A percentile compares a stretch with the other conserved stretches of the same genome.
Conservation (phyloP, 352 stramenopile species). For the Pythium pyrilobum region DNA sequence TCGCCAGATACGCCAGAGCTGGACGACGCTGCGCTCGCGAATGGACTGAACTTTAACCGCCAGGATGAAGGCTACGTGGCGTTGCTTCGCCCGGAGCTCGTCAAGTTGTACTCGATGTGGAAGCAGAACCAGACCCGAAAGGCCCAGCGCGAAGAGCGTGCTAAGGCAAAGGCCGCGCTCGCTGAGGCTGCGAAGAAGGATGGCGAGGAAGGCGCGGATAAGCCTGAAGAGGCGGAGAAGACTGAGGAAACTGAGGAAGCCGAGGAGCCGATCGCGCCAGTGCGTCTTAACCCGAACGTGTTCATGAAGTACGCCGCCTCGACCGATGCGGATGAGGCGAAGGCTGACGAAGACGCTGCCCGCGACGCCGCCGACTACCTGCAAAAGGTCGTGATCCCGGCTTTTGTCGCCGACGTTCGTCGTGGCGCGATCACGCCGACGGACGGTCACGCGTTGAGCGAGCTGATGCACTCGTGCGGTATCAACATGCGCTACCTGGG, state of each 20-base stretch:
- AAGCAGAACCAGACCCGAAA: conserved; percentile 84
- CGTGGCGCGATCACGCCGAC: conserved; percentile 72
- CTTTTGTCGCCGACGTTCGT: conserved; percentile 81
- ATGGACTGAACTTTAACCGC: conserved; percentile 58
- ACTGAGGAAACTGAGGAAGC: conserved; percentile 43
- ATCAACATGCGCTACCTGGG: conserved; percentile 98
- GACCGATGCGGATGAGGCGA: conserved; percentile 52
- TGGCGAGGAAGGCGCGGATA: conserved; percentile 17
- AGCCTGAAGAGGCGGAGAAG: conserved; percentile 24
- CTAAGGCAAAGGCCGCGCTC: conserved; percentile 22
- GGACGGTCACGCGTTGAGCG: conserved; percentile 90
- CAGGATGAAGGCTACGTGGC: conserved; percentile 86
- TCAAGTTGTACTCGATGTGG: conserved; percentile 88
- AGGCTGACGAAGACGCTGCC: conserved; percentile 62
- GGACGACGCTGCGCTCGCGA: conserved; percentile 27
- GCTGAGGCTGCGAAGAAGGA: conserved; percentile 39
- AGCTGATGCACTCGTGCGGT: conserved; percentile 92
- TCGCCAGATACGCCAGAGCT: conserved; percentile 11
- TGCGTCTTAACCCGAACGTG: conserved; percentile 84
- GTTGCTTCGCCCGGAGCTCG: conserved; percentile 90
- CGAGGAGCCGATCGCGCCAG: conserved; percentile 39
- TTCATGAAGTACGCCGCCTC: conserved; percentile 88
- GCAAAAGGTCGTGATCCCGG: conserved; percentile 80
- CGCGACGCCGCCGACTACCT: conserved; percentile 80
- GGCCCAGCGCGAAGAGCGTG: conserved; percentile 42